Evolutionary conservation across 2,329 filamentous ascomycete genomes (phyloP).

Genomic region (Penicillium sp.): DNA sequence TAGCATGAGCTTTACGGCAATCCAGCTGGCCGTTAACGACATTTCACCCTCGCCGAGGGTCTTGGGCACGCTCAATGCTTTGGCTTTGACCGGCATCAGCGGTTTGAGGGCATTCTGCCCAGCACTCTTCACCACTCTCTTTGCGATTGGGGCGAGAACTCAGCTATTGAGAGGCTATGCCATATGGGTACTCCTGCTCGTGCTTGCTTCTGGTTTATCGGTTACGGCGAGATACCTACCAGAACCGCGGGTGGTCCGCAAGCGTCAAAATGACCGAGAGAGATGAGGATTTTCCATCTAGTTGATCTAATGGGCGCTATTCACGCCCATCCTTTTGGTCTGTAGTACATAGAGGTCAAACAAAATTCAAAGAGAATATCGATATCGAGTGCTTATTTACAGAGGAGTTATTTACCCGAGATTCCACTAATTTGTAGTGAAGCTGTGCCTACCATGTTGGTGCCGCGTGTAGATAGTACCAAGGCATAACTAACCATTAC

Average conservation of each 20-base stretch:
- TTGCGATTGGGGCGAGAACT: conserved; percentile 62
- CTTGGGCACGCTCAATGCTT: conserved; percentile 69
- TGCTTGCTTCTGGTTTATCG: conserved; percentile 36
- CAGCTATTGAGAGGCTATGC: conserved; percentile 64
- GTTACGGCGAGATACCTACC: conserved; percentile 24
- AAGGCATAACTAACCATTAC: no score
- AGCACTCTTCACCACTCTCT: conserved; percentile 64
- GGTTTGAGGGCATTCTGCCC: conserved; percentile 66
- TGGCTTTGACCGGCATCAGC: conserved; percentile 62
- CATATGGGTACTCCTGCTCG: conserved; percentile 51
- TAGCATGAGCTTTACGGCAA: conserved; percentile 67
- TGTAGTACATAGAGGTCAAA: no score
- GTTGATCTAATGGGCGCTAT: no score
- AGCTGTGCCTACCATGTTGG: no score
- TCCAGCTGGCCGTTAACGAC: conserved; percentile 74
- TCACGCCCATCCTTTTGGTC: no score
- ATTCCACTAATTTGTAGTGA: no score
- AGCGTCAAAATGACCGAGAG: not conserved
- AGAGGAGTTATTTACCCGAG: not conserved
- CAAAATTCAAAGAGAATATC: no score
- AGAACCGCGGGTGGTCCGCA: conserved; percentile 4
- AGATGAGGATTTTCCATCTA: not conserved
- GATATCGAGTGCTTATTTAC: no score
- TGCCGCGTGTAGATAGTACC: no score
- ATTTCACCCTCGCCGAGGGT: conserved; percentile 63